Evolutionary conservation across 2,329 filamentous ascomycete species (phyloP).

Genomic region (Colletotrichum sp.): DNA sequence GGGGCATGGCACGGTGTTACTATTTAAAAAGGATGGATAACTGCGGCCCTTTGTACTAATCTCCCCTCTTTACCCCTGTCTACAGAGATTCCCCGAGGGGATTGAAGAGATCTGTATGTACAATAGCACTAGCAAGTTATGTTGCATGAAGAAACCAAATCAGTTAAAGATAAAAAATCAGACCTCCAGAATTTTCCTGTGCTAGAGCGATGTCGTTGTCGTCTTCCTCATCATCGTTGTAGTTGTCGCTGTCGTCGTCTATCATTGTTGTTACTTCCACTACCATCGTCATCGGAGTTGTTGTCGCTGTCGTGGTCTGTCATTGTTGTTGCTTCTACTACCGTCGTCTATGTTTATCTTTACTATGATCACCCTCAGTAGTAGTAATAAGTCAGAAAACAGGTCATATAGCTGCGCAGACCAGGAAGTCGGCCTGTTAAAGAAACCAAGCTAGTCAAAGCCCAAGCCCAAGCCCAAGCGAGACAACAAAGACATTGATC

Average conservation of each 20-base stretch:
- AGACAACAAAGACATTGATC: background rate
- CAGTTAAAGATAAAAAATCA: background rate
- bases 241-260: background rate
- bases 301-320: no score
- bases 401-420: background rate
- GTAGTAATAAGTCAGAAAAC: background rate
- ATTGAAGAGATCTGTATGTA: slow-evolving; percentile 22
- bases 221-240: background rate
- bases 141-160: slow-evolving; percentile 19
- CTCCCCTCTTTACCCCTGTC: slow-evolving; percentile 17
- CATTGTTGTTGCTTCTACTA: no score
- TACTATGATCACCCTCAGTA: background rate
- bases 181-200: background rate
- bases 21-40: slow-evolving; percentile 37
- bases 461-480: background rate
- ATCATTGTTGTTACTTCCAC: no score
- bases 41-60: slow-evolving; percentile 34
- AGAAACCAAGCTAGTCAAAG: slow-evolving; percentile 1
- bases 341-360: no score
- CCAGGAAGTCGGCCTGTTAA: background rate
- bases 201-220: background rate
- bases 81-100: slow-evolving; percentile 20
- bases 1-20: slow-evolving; percentile 58
- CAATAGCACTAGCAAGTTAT: slow-evolving; percentile 23
- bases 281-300: no score